Conservation (phyloP, 2,329 filamentous ascomycete genomes). For the Mycosphaerella sp. region DNA sequence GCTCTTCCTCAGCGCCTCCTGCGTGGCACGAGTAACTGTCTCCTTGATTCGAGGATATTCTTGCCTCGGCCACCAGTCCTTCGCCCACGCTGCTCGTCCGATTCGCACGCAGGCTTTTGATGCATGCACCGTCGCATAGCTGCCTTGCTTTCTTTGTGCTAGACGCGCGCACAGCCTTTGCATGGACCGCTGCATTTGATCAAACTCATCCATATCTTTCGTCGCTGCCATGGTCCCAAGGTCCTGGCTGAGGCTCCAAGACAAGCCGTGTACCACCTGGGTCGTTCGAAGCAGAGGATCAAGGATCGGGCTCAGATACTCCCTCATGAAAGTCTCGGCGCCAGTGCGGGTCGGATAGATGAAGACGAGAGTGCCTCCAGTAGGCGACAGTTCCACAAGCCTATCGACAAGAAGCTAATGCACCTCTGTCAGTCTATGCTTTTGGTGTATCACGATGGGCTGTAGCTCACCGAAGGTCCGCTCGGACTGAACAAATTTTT, state of each 20-base stretch:
- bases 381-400: constrained; percentile 52
- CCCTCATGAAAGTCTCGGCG: constrained; percentile 51
- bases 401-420: constrained; percentile 50
- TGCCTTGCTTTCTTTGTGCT: constrained; percentile 20
- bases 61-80: constrained; percentile 59
- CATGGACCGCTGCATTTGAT: constrained; percentile 29
- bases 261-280: constrained; percentile 53
- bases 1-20: constrained; percentile 38
- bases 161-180: constrained; percentile 24
- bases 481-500: constrained; percentile 50
- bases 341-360: constrained; percentile 56
- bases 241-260: constrained; percentile 49
- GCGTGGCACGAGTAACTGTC: constrained; percentile 41
- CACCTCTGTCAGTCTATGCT: neutral
- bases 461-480: constrained; percentile 41
- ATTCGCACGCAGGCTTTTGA: constrained; percentile 47
- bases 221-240: constrained; percentile 51
- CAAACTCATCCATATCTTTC: constrained; percentile 50
- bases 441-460: neutral
- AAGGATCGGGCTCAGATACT: constrained; percentile 55
- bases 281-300: constrained; percentile 55
- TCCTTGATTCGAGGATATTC: constrained; percentile 55
- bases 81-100: constrained; percentile 50
- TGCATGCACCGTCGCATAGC: constrained; percentile 37
- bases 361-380: constrained; percentile 54